Percentiles rank a stretch among this genome's conserved stretches.
Conservation (phyloP, 495 filamentous ascomycete species). For the Penicillium desertorum region DNA sequence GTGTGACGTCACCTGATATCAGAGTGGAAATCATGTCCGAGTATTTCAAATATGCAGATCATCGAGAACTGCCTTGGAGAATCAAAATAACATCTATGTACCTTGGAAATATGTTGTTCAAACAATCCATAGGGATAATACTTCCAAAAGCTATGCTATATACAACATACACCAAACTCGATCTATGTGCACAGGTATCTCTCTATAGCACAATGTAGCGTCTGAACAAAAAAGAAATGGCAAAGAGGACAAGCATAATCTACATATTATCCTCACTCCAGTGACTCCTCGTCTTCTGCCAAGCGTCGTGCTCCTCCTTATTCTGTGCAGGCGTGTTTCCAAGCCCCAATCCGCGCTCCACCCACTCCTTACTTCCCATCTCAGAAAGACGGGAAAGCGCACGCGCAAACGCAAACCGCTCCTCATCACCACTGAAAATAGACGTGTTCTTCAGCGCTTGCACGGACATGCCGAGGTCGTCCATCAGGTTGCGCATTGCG, state of each 20-base stretch:
- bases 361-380: constrained; percentile 95
- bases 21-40: not conserved
- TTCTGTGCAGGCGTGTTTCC: constrained; percentile 58
- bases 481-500: constrained; percentile 88
- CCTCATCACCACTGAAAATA: constrained; percentile 93
- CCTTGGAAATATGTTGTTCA: not conserved
- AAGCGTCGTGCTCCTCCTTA: constrained; percentile 61
- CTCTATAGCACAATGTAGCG: constrained; percentile 8
- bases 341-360: constrained; percentile 83
- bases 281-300: constrained; percentile 62
- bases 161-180: constrained; percentile 4
- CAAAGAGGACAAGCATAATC: not conserved
- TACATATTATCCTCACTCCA: constrained; percentile 76
- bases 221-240: not conserved
- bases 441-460: constrained; percentile 78
- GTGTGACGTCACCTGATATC: constrained; percentile 18
- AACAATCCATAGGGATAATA: not conserved
- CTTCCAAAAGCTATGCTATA: not conserved
- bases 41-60: not conserved
- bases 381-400: constrained; percentile 81
- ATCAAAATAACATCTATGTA: not conserved
- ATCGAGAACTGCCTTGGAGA: no score
- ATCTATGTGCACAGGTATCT: constrained; percentile 12
- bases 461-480: constrained; percentile 87
- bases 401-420: constrained; percentile 91